Evolutionary conservation across 176 grass and related monocot genomes (phyloP).

Genomic region (Aegilops sharonensis): DNA sequence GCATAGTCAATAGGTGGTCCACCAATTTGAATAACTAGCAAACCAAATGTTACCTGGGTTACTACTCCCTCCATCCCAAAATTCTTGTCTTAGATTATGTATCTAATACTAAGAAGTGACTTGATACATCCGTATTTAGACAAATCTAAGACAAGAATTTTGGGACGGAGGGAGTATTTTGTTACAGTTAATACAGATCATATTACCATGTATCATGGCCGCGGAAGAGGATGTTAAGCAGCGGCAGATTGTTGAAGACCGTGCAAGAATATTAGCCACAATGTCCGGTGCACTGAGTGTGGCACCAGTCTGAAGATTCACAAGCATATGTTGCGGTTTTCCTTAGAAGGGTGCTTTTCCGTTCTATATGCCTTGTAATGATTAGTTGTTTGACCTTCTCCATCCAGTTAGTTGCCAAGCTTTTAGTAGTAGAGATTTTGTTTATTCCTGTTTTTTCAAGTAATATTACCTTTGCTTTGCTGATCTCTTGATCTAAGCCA

Average conservation of each 20-base stretch:
- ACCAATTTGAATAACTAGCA: too few species aligned
- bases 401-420: not conserved
- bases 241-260: slow-evolving; percentile 54
- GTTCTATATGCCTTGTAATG: not conserved
- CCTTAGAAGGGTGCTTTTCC: slow-evolving; percentile 66
- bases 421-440: not conserved
- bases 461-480: not conserved
- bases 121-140: too few species aligned
- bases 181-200: not conserved
- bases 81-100: too few species aligned
- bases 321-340: slow-evolving; percentile 93
- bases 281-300: slow-evolving; percentile 80
- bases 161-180: not conserved
- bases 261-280: slow-evolving; percentile 77
- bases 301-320: slow-evolving; percentile 97
- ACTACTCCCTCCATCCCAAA: too few species aligned
- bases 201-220: slow-evolving; percentile 46
- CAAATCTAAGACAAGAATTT: too few species aligned
- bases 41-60: too few species aligned
- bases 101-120: too few species aligned
- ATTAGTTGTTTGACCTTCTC: not conserved
- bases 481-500: not conserved
- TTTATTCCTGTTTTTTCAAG: too few species aligned
- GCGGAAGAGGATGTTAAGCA: slow-evolving; percentile 73
- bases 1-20: too few species aligned